Evolutionary conservation across 345 rosid species (phyloP), one percentile per base, ranked within the genome.

Genomic region (Noccaea caerulescens): DNA sequence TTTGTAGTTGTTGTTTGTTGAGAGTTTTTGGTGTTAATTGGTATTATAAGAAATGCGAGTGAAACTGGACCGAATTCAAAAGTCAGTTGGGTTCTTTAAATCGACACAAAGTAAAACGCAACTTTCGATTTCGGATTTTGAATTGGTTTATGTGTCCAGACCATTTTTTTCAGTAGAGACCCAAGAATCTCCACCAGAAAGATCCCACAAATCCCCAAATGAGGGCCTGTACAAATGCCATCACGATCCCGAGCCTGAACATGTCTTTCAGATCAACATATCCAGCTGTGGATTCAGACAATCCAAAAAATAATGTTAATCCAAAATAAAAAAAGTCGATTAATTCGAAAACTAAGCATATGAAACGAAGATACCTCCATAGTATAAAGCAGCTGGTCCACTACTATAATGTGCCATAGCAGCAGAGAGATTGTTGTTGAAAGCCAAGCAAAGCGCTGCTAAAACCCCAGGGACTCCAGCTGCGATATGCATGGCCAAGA

Each of bases 171-270:
- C 79, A 94, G 81, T 89, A 94, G 69, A 94, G 91, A 34, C 99
- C 98, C 83, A 94, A 84, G 68, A 89, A 76, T 81, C 89, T 94
- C 99, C 97, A 94, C 99, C 98, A 94, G 77, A 87, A 72, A 58
- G 86, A 47, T 74, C 97, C 97, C 23, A 88, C 92, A 4, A 76
- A 84, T 75, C 82, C 98, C 99, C 99, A 92, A 55, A 88, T 80
- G 72, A 73, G 6, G 32, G 84, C 88, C 75, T 94, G 91, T 52
- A 85, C 42, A 25, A 83, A 2, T 41, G 95, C 97, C 97, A 94
- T 84, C 3, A 82, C 27, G 53, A 94, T 88, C 4, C 99, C 99
- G 53, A 88, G 37, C 72, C 84, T 94, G 80, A 94, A 91, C 70
- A 94, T 77, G 11, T 88, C 97, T 18, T 83, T 89, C 46, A 94